Base-by-base conservation (phyloP, 2,329 filamentous ascomycete genomes). In the Apiospora sp. region DNA sequence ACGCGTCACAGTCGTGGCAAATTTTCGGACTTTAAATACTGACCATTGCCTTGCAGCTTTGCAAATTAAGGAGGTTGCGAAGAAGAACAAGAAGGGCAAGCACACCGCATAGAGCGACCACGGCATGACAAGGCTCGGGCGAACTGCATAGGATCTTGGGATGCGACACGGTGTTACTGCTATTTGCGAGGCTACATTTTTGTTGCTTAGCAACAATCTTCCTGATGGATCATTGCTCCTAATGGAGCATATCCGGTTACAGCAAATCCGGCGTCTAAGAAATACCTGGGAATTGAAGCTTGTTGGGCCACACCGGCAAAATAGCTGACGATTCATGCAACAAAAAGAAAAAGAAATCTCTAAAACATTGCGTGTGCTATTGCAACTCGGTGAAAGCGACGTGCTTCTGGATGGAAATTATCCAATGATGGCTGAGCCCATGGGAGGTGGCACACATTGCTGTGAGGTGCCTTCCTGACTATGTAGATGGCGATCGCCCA, bases 51-150 rank as follows among this genome's bases (percentile, higher is more conserved):
- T 54, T 49, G 72, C 77, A 89, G 87, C 84, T 81, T 83, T 89
- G 79, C 81, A 83, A 77, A 87, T 89, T 80, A 85, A 85, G 81
- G 87, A 88, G 78, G 84, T 88, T 76, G 83, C 84, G 79, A 88
- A 87, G 84, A 87, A 75, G 78, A 77, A 95, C 84, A 86, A 84
- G 82, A 84, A 84, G 82, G 78, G 78, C 76, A 83, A 84, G 82
- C 80, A 81, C 78, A 80, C 81, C 70, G 79, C 82, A 79, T 84
- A 81, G 81, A 74, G 58, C 68, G 68, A 46, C n/a, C 7, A 44
- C 10, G 27, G 37, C 46, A n/a, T 43, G 12, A 58, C 49, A 37
- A 43, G 46, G 34, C 30, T 27, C 30, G 48, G 46, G 7, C 48
- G 68, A 27, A 70, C 30, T 69, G 67, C 44, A 69, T 48, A 70